Conservation (phyloP, 441 rosid genomes). For the Viola pubescens region DNA sequence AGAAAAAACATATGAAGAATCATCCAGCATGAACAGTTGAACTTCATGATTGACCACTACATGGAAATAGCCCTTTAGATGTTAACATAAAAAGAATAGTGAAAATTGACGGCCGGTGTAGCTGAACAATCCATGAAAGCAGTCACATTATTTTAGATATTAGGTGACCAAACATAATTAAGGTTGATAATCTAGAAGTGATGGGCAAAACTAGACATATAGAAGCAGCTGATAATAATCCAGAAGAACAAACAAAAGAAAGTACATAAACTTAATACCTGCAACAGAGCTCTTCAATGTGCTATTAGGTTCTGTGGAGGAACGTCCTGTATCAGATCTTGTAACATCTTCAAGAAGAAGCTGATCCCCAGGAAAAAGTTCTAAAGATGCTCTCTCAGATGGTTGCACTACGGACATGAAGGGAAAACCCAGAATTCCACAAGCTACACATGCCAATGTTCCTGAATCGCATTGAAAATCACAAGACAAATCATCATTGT, state of each 20-base stretch:
- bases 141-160: background rate
- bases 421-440: conserved; percentile 98
- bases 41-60: too few species aligned
- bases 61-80: too few species aligned
- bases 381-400: conserved; percentile 39
- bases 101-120: too few species aligned
- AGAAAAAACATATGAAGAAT: too few species aligned
- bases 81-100: too few species aligned
- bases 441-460: conserved; percentile 81
- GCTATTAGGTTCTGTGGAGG: conserved; percentile 13
- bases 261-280: conserved; percentile 24
- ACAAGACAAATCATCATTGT: conserved; percentile 60
- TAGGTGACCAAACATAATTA: background rate
- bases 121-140: too few species aligned
- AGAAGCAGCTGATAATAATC: background rate
- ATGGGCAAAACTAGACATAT: background rate
- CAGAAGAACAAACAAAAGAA: conserved; percentile 1
- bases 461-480: conserved; percentile 97
- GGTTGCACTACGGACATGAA: conserved; percentile 93
- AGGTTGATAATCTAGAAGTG: background rate
- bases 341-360: conserved; percentile 19
- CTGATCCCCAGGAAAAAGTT: conserved; percentile 27
- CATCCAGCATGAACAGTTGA: too few species aligned
- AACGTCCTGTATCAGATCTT: conserved; percentile 15
- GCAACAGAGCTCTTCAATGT: conserved; percentile 24